Base-by-base conservation (phyloP, 2,329 filamentous ascomycete genomes). In the Arthroderma sp. region DNA sequence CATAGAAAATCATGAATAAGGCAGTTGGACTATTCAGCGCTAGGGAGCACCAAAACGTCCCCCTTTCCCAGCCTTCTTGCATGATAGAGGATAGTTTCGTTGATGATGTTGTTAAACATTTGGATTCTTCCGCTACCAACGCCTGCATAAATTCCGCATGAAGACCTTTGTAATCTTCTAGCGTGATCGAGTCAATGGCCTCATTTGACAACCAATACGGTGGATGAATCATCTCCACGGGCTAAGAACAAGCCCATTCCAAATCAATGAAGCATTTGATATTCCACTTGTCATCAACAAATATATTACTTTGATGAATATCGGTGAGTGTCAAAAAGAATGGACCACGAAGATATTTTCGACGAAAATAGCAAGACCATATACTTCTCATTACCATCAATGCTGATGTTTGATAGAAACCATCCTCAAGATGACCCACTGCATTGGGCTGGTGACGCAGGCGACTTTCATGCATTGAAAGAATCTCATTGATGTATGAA, bases 251-350 rank as follows among this genome's bases (percentile, higher is more conserved):
- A 22, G 55, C 53, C 54, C 57, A 64, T 51, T 63, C 61, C 4
- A 65, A 48, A 38, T 64, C 58, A 43, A 64, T 57, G 6, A 64
- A 43, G 10, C 33, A 50, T 36, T 44, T 62, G 40, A 64, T 55
- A 49, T 63, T 52, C 57, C 61, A 62, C 10, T 62, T 45, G 5
- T 55, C 42, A 43, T 61, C 56, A 6, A 61, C 58, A 40, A 49
- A 49, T 29, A 62, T 59, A 42, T 69, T 68, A 43, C 60, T 62
- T 38, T 53, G 53, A 44, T 68, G 61, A 9, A 69, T 51, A 48
- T 69, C 66, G 5, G 63, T 67, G 6, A 69, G 55, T 1, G 42
- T 53, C 31, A 60, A 53, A 29, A 60, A 46, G 47, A 65, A 68
- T 0, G 62, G 62, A 1, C 63, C 63, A 27, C 56, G 44, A 8